These are phyloP conservation scores for Telfairia occidentalis DNA, from an alignment of 331 rosid genomes.

Conservation along the genomic window DNA sequence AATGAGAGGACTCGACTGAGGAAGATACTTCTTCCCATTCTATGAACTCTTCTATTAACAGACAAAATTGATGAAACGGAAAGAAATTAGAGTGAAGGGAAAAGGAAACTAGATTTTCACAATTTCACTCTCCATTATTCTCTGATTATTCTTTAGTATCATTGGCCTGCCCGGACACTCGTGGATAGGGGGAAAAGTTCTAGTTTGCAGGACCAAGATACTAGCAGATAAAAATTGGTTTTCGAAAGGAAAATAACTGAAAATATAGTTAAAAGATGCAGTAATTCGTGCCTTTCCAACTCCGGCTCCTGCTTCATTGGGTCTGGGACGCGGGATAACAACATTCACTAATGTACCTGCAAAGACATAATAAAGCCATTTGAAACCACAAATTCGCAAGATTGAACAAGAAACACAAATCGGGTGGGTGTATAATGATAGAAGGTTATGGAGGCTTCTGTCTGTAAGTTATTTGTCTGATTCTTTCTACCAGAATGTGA, in stretches of 20 bases:
- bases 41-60: background rate
- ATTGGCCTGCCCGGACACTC: background rate
- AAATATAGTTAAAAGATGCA: background rate
- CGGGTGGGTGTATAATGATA: slow-evolving; percentile 21
- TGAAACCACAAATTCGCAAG: slow-evolving; percentile 5
- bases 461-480: slow-evolving; percentile 65
- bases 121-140: background rate
- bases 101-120: background rate
- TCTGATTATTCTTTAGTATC: background rate
- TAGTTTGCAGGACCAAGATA: background rate
- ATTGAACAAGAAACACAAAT: slow-evolving; percentile 15
- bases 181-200: background rate
- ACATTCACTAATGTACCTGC: slow-evolving; percentile 73
- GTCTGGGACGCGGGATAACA: slow-evolving; percentile 75
- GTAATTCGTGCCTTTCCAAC: slow-evolving; percentile 61
- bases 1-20: background rate
- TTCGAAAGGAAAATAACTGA: background rate
- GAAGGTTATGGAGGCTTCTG: slow-evolving; percentile 65
- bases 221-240: background rate
- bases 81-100: background rate
- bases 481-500: slow-evolving; percentile 67
- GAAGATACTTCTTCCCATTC: background rate
- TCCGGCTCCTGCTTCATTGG: slow-evolving; percentile 52
- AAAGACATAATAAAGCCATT: slow-evolving; percentile 7
- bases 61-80: background rate